Percentiles rank a stretch among this genome's conserved stretches.
phyloP scores from a whole-genome alignment of 2,329 filamentous ascomycete genomes.

The Leptodontidium sp. region DNA sequence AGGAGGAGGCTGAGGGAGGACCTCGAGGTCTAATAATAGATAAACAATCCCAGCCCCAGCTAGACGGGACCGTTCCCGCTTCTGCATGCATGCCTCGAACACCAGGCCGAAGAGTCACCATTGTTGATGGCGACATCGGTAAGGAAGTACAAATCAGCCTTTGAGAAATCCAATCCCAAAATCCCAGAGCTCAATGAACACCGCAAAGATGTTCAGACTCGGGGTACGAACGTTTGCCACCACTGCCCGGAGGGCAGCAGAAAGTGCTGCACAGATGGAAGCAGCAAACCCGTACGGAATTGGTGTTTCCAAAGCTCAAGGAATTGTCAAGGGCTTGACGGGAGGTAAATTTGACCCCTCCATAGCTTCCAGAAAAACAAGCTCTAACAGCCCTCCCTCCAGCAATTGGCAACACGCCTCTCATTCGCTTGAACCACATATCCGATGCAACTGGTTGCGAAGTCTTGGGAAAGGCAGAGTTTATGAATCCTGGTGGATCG shows the following conservation, averaged over 20 bases:
- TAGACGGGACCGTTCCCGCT: background rate
- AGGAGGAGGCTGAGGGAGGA: conserved; percentile 11
- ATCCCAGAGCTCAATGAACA: conserved; percentile 18
- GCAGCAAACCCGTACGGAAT: conserved; percentile 63
- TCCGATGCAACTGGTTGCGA: conserved; percentile 94
- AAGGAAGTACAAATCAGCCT: background rate
- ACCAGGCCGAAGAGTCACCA: background rate
- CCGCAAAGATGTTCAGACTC: conserved; percentile 60
- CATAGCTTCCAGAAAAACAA: background rate
- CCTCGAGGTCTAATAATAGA: conserved; percentile 8
- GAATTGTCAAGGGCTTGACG: conserved; percentile 70
- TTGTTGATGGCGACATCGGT: conserved; percentile 14
- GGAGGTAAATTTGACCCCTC: conserved; percentile 61
- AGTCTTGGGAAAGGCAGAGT: conserved; percentile 95
- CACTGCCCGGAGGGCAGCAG: conserved; percentile 58
- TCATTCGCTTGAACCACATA: conserved; percentile 88
- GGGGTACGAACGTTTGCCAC: conserved; percentile 64
- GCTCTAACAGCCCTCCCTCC: conserved; percentile 23
- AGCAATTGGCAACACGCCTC: conserved; percentile 97
- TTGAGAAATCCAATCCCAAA: background rate
- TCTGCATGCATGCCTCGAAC: background rate
- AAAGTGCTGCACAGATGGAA: conserved; percentile 55
- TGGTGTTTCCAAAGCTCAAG: conserved; percentile 71
- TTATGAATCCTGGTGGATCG: conserved; percentile 96
- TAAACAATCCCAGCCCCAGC: background rate